phyloP scores from a whole-genome alignment of 306 rosid species.

The Glycine tomentella region DNA sequence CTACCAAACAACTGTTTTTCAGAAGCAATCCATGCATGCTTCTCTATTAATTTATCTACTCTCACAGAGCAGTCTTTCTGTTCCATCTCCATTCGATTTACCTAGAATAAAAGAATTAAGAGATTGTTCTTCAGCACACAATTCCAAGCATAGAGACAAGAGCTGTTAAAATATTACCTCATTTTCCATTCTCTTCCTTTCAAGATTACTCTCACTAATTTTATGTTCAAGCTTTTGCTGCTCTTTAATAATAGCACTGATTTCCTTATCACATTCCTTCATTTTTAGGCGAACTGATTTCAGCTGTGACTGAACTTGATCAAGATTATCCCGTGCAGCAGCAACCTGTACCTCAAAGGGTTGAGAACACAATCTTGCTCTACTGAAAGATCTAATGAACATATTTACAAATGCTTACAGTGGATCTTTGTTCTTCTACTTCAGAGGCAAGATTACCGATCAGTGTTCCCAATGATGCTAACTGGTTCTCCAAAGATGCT shows the following conservation, averaged over 20 bases:
- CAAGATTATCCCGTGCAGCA: constrained; percentile 69
- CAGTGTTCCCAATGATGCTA: constrained; percentile 64
- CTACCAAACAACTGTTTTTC: constrained; percentile 87
- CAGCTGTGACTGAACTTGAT: constrained; percentile 68
- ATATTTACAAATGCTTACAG: constrained; percentile 52
- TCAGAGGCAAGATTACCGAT: constrained; percentile 66
- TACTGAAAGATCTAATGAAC: constrained; percentile 33
- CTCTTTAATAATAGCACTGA: constrained; percentile 72
- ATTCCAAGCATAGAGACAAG: constrained; percentile 12
- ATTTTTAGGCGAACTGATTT: constrained; percentile 70
- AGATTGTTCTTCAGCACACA: constrained; percentile 41
- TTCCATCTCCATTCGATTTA: constrained; percentile 83
- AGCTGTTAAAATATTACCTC: constrained; percentile 62
- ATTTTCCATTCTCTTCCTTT: constrained; percentile 93
- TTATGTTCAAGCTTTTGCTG: constrained; percentile 74
- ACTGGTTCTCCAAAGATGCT: constrained; percentile 73
- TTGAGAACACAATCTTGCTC: constrained; percentile 43
- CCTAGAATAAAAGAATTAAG: constrained; percentile 57
- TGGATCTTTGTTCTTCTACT: constrained; percentile 70
- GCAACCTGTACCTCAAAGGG: constrained; percentile 64
- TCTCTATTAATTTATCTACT: constrained; percentile 89
- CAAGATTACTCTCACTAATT: constrained; percentile 81
- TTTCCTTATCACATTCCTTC: constrained; percentile 88
- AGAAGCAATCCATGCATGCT: constrained; percentile 92
- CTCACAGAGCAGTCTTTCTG: constrained; percentile 84